These are phyloP conservation scores for Herpetomonas muscarum DNA, from an alignment of 208 protist species.

Conservation along the genomic window DNA sequence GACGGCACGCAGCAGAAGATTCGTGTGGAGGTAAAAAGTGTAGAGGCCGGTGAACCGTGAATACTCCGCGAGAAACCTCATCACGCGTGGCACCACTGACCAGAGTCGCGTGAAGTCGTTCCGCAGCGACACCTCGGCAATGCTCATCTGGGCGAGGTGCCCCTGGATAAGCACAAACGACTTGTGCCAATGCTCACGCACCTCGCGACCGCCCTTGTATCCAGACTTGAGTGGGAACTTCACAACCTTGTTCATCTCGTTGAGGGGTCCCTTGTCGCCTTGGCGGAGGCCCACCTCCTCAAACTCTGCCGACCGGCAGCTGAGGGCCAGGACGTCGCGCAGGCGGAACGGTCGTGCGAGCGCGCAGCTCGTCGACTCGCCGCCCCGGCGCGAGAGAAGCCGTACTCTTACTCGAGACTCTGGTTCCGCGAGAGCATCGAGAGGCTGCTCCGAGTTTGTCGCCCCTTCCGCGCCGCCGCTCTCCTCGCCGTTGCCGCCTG, in stretches of 20 bases:
- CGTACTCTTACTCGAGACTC: no score
- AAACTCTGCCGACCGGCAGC: constrained; percentile 67
- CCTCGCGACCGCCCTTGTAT: constrained; percentile 59
- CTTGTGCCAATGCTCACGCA: constrained; percentile 90
- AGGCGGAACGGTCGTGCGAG: constrained; percentile 9
- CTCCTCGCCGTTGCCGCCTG: no score
- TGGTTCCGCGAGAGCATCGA: no score
- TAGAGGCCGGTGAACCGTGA: constrained; percentile 29
- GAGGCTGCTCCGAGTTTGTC: no score
- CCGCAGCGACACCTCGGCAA: constrained; percentile 67
- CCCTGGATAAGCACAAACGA: constrained; percentile 78
- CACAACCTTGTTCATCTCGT: constrained; percentile 75
- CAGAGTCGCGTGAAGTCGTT: constrained; percentile 76
- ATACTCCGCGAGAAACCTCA: constrained; percentile 66
- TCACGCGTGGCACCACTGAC: constrained; percentile 60
- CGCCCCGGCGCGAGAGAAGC: no score
- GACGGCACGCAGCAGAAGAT: constrained; percentile 59
- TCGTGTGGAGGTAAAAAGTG: constrained; percentile 42
- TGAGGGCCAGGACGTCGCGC: constrained; percentile 33
- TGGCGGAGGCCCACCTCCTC: constrained; percentile 70
- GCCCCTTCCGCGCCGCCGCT: neutral
- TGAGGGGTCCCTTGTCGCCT: constrained; percentile 74
- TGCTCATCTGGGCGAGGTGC: constrained; percentile 41
- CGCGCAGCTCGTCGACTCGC: neutral
- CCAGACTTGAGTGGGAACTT: constrained; percentile 62